These are phyloP conservation scores for Perkinsus olseni DNA, from an alignment of 169 alveolate genomes.

Conservation along the genomic window DNA sequence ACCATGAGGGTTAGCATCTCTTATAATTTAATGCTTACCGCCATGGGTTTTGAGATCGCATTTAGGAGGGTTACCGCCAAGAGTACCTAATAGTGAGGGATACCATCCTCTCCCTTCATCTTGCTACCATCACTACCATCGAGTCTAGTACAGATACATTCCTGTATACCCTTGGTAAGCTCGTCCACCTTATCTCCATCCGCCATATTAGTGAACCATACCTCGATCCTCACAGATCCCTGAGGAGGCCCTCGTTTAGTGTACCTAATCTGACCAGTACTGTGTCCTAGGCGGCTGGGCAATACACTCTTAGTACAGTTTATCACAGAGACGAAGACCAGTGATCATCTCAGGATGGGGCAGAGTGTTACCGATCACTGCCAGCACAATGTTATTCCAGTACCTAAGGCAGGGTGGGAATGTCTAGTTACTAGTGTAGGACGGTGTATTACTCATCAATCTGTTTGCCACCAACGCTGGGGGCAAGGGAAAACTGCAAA, in stretches of 20 bases:
- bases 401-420: neutral
- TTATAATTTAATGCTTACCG: neutral
- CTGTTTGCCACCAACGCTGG: slow-evolving; percentile 21
- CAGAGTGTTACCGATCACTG: slow-evolving; percentile 51
- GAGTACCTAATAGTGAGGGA: neutral
- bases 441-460: slow-evolving; percentile 33
- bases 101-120: neutral
- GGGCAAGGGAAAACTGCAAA: slow-evolving; percentile 29
- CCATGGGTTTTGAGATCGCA: neutral
- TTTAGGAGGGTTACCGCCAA: neutral
- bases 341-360: slow-evolving; percentile 38
- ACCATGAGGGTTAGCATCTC: neutral
- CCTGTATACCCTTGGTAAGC: neutral
- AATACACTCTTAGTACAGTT: neutral
- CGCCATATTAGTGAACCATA: slow-evolving; percentile 1
- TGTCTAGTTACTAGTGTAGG: neutral
- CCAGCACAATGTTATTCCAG: slow-evolving; percentile 64
- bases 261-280: neutral
- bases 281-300: no score
- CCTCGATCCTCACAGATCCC: neutral
- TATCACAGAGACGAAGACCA: slow-evolving; percentile 30
- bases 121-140: neutral
- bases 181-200: neutral
- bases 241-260: neutral
- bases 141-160: neutral